Base-by-base conservation (phyloP, 306 rosid genomes). In the Dryas drummondii region DNA sequence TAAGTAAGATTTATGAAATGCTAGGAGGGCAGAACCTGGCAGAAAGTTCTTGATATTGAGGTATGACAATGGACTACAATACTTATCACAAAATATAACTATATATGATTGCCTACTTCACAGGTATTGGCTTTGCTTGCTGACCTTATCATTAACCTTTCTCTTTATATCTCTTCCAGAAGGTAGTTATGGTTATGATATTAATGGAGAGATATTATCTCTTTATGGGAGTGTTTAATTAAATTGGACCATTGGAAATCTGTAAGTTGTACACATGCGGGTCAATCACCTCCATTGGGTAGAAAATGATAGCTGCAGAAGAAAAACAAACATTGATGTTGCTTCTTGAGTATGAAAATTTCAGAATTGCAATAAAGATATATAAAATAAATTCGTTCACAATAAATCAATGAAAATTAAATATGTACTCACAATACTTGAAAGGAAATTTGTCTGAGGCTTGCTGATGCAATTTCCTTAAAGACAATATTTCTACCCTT, bases 241-340 rank as follows among this genome's bases (percentile, higher is more conserved):
- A 72, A 76, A 37, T 52, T 59, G 14, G 46, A 66, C 65, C 72
- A 45, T 44, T 61, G 56, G 67, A 50, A 63, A 57, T 15, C 19
- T 37, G 27, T 14, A 71, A 57, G 17, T 58, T 64, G 46, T 51
- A 3, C 9, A 40, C 26, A 6, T 6, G 76, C 51, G 56, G 80
- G 46, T 55, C 58, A 60, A 51, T 26, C 49, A 16, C 13, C 2
- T 4, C 7, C 46, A 37, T 57, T 72, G 51, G 57, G 84, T 16
- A 16, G 84, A 71, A 48, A 76, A 81, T 76, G 66, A 71, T 41
- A 7, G 45, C 10, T 47, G 59, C 50, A 41, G 26, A 19, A 26
- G 41, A 37, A 17, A 42, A 50, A 44, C 15, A n/a, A 47, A 6
- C 15, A 4, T 4, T 1, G 50, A 12, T 56, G 2, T 27, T 42